Base-by-base conservation (phyloP, 23 red algal genomes). In the Gracilaria domingensis region DNA sequence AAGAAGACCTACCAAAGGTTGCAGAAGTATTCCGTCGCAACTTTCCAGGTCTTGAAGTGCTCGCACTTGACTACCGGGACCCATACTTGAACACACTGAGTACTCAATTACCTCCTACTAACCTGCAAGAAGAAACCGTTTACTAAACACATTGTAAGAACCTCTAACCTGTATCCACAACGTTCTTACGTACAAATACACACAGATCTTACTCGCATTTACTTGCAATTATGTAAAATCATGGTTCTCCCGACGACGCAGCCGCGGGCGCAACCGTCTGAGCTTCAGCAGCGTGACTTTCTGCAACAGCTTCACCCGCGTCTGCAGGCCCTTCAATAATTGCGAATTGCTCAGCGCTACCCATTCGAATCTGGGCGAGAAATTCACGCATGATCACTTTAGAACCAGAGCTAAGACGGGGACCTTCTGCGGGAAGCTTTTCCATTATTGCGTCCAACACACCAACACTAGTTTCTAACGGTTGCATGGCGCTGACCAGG, bases 391-490 rank as follows among this genome's bases (percentile, higher is more conserved):
- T 57, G 12, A 90, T 34, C 8, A 80, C 87, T 62, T 56, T 60
- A 25, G 65, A 76, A 36, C 87, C 87, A 45, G 87, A 90, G 64
- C 87, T 90, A 8, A 90, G 53, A 47, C 71, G 71, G 17, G 66
- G 38, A 8, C 72, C 76, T 42, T 90, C 57, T 44, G 45, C 48
- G 9, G 65, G 57, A 18, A 69, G 71, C 59, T 64, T 70, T 12
- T 90, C 87, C 87, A 90, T 81, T 61, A 90, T 90, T 25, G 57
- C 64, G 58, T 90, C 87, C 23, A 90, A n/a, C 24, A 90, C 87
- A 24, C 59, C 87, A 32, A 80, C 87, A 34, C 73, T 90, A 18
- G 76, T 90, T 66, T 90, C 87, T 18, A 90, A 58, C 53, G 73
- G 71, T 81, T 90, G 87, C 87, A 90, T 90, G 12, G 75, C 74